Percentiles rank a stretch among this genome's conserved stretches.
Conservation (phyloP, 148 eudicot genomes). For the Camellia japonica region DNA sequence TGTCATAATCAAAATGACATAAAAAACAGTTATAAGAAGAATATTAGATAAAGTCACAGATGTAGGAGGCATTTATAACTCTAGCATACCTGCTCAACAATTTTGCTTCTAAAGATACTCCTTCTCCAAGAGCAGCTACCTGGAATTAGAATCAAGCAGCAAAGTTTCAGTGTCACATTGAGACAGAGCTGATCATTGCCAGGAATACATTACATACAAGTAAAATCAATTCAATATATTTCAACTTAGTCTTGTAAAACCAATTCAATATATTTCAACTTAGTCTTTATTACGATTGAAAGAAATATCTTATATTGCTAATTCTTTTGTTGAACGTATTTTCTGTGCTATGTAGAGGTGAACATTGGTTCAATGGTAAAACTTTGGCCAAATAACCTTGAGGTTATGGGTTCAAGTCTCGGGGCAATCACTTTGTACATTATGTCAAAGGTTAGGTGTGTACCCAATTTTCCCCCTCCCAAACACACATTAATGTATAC, state of each 20-base stretch:
- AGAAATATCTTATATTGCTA: background rate
- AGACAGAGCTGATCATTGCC: background rate
- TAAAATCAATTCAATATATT: background rate
- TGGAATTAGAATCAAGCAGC: constrained; percentile 25
- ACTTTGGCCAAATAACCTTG: too few species aligned
- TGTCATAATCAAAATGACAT: background rate
- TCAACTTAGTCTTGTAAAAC: background rate
- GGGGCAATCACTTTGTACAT: too few species aligned
- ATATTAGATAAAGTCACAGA: background rate
- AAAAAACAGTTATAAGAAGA: constrained; percentile 1
- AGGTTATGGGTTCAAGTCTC: too few species aligned
- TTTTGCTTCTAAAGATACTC: constrained; percentile 85
- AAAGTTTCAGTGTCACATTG: background rate
- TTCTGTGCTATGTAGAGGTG: too few species aligned
- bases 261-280: background rate
- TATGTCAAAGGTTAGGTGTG: too few species aligned
- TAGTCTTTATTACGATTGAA: background rate
- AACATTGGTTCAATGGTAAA: too few species aligned
- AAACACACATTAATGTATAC: too few species aligned
- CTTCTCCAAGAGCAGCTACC: constrained; percentile 96
- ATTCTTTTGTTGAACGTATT: background rate
- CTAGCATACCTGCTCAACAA: constrained; percentile 67
- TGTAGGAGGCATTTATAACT: constrained; percentile 11
- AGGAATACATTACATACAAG: background rate
- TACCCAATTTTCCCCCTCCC: too few species aligned